Evolutionary conservation across 306 rosid genomes (phyloP).

Genomic region (Ochetophila trinervis): DNA sequence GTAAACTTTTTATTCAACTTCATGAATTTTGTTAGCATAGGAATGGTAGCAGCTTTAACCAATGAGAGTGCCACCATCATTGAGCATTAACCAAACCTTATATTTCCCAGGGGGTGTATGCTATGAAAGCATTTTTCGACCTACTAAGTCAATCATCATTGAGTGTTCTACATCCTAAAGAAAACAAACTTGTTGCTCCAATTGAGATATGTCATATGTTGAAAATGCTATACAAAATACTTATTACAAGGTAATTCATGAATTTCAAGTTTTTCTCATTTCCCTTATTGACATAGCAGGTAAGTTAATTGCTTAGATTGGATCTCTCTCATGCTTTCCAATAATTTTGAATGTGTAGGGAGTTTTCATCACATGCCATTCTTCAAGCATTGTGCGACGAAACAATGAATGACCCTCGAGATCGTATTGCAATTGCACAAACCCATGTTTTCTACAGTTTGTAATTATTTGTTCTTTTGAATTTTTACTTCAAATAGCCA

Average conservation of each 20-base stretch:
- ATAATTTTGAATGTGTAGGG: slow-evolving; percentile 46
- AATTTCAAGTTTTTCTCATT: background rate
- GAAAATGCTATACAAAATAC: slow-evolving; percentile 68
- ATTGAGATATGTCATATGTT: slow-evolving; percentile 90
- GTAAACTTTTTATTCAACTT: slow-evolving; percentile 13
- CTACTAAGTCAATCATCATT: slow-evolving; percentile 75
- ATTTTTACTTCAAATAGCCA: background rate
- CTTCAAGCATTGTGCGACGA: slow-evolving; percentile 87
- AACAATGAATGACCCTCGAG: slow-evolving; percentile 87
- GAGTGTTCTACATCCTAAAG: slow-evolving; percentile 72
- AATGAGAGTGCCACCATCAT: slow-evolving; percentile 97
- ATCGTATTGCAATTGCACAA: slow-evolving; percentile 85
- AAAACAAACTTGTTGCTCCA: slow-evolving; percentile 72
- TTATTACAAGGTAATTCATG: slow-evolving; percentile 54
- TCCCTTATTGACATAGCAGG: background rate
- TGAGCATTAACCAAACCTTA: slow-evolving; percentile 32
- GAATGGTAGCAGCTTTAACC: slow-evolving; percentile 93
- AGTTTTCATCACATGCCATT: slow-evolving; percentile 64
- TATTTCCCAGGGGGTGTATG: slow-evolving; percentile 77
- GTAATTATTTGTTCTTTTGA: slow-evolving; percentile 1
- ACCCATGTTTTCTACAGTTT: slow-evolving; percentile 64
- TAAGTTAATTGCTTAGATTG: background rate
- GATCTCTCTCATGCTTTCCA: background rate
- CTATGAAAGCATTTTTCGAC: slow-evolving; percentile 88
- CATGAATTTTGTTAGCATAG: slow-evolving; percentile 35